phyloP scores from a whole-genome alignment of 2,329 filamentous ascomycete species.

The Cytospora mali region DNA sequence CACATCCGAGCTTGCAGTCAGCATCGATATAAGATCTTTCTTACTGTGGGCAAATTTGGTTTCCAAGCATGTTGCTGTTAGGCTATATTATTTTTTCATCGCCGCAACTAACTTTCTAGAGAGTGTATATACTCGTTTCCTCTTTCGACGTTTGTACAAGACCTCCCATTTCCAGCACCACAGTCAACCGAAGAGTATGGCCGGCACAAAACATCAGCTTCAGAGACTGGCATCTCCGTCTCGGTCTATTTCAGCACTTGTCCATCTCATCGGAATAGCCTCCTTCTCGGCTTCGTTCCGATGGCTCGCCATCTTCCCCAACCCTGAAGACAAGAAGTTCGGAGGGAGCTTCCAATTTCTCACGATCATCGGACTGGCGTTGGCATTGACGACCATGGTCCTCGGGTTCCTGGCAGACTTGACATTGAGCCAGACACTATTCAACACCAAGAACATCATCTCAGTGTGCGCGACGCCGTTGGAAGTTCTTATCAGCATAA shows the following conservation, averaged over 20 bases:
- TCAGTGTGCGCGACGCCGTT: constrained; percentile 68
- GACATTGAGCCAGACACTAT: constrained; percentile 59
- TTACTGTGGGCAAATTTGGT: neutral
- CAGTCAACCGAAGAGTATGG: constrained; percentile 38
- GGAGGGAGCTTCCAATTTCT: constrained; percentile 73
- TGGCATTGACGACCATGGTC: constrained; percentile 63
- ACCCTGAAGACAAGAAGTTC: constrained; percentile 58
- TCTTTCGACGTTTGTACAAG: neutral
- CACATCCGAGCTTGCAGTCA: neutral
- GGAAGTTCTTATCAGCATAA: constrained; percentile 68
- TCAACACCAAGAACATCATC: constrained; percentile 67
- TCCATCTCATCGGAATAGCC: constrained; percentile 59
- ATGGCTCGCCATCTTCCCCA: constrained; percentile 54
- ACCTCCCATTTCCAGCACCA: neutral
- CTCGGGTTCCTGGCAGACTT: constrained; percentile 67
- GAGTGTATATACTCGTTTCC: neutral
- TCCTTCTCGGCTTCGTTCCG: constrained; percentile 58
- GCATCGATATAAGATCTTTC: neutral
- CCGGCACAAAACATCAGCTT: constrained; percentile 55
- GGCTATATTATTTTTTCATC: neutral
- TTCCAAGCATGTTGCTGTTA: neutral
- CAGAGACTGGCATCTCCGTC: constrained; percentile 70
- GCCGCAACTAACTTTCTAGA: neutral
- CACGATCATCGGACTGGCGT: constrained; percentile 70
- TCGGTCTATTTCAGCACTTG: constrained; percentile 60